phyloP scores from a whole-genome alignment of 2,329 filamentous ascomycete genomes.

The Lasiodiplodia sp. region DNA sequence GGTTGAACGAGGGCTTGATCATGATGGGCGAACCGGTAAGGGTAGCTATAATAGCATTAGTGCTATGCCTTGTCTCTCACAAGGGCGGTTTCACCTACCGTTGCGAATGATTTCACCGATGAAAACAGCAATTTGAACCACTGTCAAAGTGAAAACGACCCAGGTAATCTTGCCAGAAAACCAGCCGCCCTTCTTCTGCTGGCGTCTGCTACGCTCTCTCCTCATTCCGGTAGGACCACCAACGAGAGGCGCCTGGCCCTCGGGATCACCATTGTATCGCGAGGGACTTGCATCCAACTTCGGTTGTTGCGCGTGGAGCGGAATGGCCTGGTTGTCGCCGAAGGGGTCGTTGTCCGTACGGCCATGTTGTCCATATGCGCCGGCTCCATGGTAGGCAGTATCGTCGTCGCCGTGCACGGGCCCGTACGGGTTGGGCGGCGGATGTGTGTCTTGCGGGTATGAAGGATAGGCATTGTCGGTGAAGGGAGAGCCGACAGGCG shows the following conservation, averaged over 20 bases:
- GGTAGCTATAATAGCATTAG: constrained; percentile 59
- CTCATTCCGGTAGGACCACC: constrained; percentile 32
- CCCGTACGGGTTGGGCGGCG: constrained; percentile 57
- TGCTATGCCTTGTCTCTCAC: neutral
- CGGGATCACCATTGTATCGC: constrained; percentile 49
- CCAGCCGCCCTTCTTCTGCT: constrained; percentile 57
- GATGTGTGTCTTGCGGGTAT: constrained; percentile 49
- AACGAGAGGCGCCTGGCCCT: constrained; percentile 44
- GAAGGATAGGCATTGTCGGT: constrained; percentile 72
- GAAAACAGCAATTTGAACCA: constrained; percentile 83
- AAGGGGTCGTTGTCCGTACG: constrained; percentile 58
- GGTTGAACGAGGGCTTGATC: constrained; percentile 87
- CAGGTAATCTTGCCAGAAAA: constrained; percentile 71
- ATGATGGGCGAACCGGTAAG: constrained; percentile 80
- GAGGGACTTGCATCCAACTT: constrained; percentile 49
- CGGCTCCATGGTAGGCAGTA: constrained; percentile 63
- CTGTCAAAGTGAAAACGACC: constrained; percentile 81
- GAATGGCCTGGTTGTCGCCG: constrained; percentile 57
- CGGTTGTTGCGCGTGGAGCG: constrained; percentile 49
- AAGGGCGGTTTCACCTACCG: constrained; percentile 59
- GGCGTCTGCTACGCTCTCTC: constrained; percentile 35
- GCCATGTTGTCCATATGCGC: constrained; percentile 41
- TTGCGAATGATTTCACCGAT: constrained; percentile 87
- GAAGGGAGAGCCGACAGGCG: constrained; percentile 61
- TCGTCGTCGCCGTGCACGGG: constrained; percentile 67